Evolutionary conservation across 805 yeast species (phyloP).

Genomic region (Saturnispora zaruensis): DNA sequence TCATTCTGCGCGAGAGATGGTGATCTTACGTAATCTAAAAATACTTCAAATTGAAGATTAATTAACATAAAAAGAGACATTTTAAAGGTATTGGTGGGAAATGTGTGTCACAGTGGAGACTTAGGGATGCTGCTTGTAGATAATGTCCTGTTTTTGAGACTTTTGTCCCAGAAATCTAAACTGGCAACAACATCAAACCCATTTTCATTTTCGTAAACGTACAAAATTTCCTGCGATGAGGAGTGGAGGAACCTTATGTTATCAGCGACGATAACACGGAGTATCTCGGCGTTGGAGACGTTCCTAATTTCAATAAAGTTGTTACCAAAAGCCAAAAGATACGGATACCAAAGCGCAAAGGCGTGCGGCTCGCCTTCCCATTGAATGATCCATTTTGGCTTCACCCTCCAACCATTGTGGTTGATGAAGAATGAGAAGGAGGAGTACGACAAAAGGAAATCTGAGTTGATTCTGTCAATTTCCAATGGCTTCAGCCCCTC

Average conservation of each 20-base stretch:
- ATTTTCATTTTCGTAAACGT: slow-evolving; percentile 82
- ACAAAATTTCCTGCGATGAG: slow-evolving; percentile 85
- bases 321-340: slow-evolving; percentile 80
- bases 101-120: background rate
- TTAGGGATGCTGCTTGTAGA: background rate
- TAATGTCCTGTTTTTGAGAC: slow-evolving; percentile 20
- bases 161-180: slow-evolving; percentile 73
- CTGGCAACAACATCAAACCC: slow-evolving; percentile 92
- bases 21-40: background rate
- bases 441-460: slow-evolving; percentile 80
- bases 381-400: slow-evolving; percentile 85
- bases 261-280: slow-evolving; percentile 86
- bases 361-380: slow-evolving; percentile 97
- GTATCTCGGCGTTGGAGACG: slow-evolving; percentile 76
- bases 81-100: background rate
- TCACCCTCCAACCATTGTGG: slow-evolving; percentile 91
- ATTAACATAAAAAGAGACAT: background rate
- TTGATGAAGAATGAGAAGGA: slow-evolving; percentile 94
- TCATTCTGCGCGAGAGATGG: background rate
- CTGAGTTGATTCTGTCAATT: slow-evolving; percentile 81
- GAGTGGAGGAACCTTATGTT: slow-evolving; percentile 84
- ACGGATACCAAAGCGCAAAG: slow-evolving; percentile 92
- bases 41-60: background rate
- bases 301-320: slow-evolving; percentile 88
- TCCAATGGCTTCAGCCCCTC: slow-evolving; percentile 78